Percentiles rank a stretch among this genome's conserved stretches.
These are phyloP conservation scores for Neckera pumila DNA, from an alignment of 225 moss, liverwort and hornwort genomes.

Conservation along the genomic window DNA sequence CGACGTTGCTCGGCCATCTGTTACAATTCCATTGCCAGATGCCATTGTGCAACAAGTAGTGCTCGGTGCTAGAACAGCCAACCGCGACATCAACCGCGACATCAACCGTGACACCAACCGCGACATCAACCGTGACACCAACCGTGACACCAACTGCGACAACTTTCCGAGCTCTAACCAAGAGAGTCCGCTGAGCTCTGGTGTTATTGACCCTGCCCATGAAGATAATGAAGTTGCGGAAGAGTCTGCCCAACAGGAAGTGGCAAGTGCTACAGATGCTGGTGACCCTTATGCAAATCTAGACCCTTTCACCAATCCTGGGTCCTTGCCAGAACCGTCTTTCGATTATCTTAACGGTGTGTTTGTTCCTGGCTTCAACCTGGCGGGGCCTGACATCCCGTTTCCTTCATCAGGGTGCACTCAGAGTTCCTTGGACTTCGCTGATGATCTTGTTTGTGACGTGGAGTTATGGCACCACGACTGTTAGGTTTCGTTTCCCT, in stretches of 20 bases:
- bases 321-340: neutral
- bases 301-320: neutral
- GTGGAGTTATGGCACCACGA: constrained; percentile 22
- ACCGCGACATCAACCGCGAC: neutral
- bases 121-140: neutral
- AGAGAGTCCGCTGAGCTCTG: constrained; percentile 1
- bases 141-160: neutral
- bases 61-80: neutral
- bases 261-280: neutral
- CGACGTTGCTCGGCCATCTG: constrained; percentile 6
- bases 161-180: neutral
- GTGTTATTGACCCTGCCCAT: neutral
- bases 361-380: neutral
- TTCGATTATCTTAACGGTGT: neutral
- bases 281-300: neutral
- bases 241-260: neutral
- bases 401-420: neutral
- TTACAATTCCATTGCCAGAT: neutral
- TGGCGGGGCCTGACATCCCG: neutral
- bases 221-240: neutral
- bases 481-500: neutral
- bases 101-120: neutral
- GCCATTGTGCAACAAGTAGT: neutral
- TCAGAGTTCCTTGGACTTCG: constrained; percentile 4
- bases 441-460: constrained; percentile 8